phyloP scores from a whole-genome alignment of 371 early-diverging fungal genomes.

The Conidiobolus coronatus region DNA sequence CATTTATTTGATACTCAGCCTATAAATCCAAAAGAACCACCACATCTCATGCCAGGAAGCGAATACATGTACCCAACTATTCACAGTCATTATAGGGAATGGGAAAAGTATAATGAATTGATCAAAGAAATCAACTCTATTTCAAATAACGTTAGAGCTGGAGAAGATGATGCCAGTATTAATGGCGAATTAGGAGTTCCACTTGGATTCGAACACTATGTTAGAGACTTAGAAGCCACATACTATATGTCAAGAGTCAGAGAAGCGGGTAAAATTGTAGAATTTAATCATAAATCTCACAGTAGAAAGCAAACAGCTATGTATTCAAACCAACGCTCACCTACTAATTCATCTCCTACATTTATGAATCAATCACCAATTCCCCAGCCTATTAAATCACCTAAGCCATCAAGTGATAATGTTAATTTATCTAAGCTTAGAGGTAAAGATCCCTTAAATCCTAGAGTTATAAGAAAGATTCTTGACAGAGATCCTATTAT shows the following conservation, averaged over 20 bases:
- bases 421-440: slow-evolving; percentile 13
- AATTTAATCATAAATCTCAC: no score
- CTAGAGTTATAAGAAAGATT: no score
- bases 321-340: no score
- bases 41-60: slow-evolving; percentile 28
- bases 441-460: no score
- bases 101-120: not conserved
- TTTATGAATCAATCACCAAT: not conserved
- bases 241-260: no score
- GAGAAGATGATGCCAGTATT: not conserved
- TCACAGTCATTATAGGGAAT: slow-evolving; percentile 1
- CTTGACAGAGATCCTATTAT: slow-evolving; percentile 26
- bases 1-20: slow-evolving; percentile 19
- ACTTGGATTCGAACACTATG: no score
- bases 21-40: not conserved
- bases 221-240: no score
- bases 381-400: slow-evolving; percentile 5
- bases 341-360: not conserved
- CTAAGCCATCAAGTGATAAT: slow-evolving; percentile 17
- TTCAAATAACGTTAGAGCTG: not conserved
- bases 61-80: slow-evolving; percentile 22
- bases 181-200: not conserved
- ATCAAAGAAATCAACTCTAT: not conserved
- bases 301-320: no score
- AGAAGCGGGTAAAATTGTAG: no score